Conservation (phyloP, 1,139 yeast genomes). For the Yamadazyma dushanensis region DNA sequence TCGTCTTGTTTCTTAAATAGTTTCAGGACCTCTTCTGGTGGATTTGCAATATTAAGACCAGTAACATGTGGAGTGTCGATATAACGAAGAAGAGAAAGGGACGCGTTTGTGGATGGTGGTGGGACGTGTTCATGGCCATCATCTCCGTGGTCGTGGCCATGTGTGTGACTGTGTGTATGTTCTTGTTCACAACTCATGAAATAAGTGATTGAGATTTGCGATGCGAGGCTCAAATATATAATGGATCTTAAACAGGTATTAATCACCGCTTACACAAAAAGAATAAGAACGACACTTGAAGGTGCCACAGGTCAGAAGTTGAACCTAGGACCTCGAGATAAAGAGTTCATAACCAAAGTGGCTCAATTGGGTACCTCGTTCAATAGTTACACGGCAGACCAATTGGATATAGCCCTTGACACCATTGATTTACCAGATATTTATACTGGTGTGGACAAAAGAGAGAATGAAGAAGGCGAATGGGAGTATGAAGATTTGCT, state of each 20-base stretch:
- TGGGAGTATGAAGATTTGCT: constrained; percentile 60
- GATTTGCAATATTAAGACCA: constrained; percentile 64
- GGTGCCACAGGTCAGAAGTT: neutral
- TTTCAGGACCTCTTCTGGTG: constrained; percentile 48
- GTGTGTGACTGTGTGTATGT: constrained; percentile 22
- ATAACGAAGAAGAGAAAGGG: constrained; percentile 66
- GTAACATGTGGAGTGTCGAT: constrained; percentile 63
- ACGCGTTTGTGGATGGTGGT: constrained; percentile 69
- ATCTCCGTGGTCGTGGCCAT: constrained; percentile 21
- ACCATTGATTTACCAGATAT: constrained; percentile 37
- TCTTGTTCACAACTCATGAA: constrained; percentile 45
- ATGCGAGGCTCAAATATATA: neutral
- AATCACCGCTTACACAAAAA: constrained; percentile 7
- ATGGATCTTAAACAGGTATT: constrained; percentile 1
- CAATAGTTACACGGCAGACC: constrained; percentile 11
- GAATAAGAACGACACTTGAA: constrained; percentile 1
- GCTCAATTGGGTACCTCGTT: constrained; percentile 2
- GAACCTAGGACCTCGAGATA: constrained; percentile 9
- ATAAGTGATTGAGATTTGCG: too few species aligned
- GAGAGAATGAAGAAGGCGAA: constrained; percentile 13
- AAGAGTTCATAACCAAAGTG: constrained; percentile 10
- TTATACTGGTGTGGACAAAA: constrained; percentile 35
- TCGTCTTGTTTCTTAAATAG: constrained; percentile 48
- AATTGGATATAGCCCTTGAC: constrained; percentile 28
- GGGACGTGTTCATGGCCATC: constrained; percentile 42